These are phyloP conservation scores for Saccharum hybrid DNA, from an alignment of 202 grass and related monocot genomes.

Conservation along the genomic window DNA sequence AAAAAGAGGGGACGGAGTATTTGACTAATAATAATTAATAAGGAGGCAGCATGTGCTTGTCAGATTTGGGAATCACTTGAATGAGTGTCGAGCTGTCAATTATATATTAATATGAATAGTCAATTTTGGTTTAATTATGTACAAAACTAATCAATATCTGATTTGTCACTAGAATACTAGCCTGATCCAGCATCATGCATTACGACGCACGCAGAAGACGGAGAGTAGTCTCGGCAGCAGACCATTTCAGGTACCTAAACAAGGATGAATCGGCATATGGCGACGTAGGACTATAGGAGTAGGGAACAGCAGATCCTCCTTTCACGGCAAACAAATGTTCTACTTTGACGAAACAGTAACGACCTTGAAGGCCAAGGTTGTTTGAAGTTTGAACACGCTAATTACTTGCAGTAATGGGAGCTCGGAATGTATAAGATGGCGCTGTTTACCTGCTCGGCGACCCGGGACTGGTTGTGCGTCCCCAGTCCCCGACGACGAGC, in stretches of 20 bases:
- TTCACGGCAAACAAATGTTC: background rate
- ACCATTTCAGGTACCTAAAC: background rate
- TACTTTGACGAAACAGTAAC: background rate
- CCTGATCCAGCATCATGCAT: background rate
- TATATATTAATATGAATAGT: background rate
- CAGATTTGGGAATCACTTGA: background rate
- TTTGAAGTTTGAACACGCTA: background rate
- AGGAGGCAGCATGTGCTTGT: background rate
- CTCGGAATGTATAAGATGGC: background rate
- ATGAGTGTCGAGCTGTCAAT: background rate
- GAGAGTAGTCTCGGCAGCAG: background rate
- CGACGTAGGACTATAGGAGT: no score
- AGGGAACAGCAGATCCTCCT: no score
- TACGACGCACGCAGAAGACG: background rate
- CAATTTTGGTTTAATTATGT: no score
- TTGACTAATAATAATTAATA: background rate
- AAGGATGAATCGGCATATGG: background rate
- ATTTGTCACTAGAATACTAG: background rate
- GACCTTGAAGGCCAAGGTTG: background rate
- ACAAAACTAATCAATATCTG: background rate
- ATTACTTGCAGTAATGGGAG: background rate
- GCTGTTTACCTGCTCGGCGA: conserved; percentile 63
- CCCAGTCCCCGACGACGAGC: conserved; percentile 87
- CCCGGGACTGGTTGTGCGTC: conserved; percentile 70
- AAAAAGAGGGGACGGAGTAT: no score